A percentile compares a stretch with the other conserved stretches of the same genome.
phyloP scores from a whole-genome alignment of 495 filamentous ascomycete genomes.

The Penicillium bialowiezense region DNA sequence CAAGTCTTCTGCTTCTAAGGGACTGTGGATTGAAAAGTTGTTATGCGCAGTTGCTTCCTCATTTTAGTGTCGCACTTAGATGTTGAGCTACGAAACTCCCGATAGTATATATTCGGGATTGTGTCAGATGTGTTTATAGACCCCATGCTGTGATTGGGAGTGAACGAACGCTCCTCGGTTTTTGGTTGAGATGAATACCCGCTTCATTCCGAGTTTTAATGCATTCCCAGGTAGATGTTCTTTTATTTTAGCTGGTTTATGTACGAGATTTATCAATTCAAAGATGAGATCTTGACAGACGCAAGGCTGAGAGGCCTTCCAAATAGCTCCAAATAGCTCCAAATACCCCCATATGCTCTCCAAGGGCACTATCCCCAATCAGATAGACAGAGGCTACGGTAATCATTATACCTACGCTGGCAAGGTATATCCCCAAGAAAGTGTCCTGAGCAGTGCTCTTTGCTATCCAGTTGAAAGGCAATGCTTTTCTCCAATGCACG shows the following conservation, averaged over 20 bases:
- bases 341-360: too few relatives aligned
- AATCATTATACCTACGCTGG: too few relatives aligned
- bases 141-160: slow-evolving; percentile 3
- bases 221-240: background rate
- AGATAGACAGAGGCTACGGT: too few relatives aligned
- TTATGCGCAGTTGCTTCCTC: background rate
- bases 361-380: too few relatives aligned
- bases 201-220: background rate
- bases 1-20: slow-evolving; percentile 96
- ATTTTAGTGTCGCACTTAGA: background rate
- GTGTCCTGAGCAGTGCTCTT: too few relatives aligned
- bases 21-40: background rate
- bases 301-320: too few relatives aligned
- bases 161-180: background rate
- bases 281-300: too few relatives aligned
- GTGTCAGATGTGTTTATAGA: slow-evolving; percentile 14
- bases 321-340: too few relatives aligned
- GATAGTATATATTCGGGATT: slow-evolving; percentile 4
- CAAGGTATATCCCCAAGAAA: too few relatives aligned
- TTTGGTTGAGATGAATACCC: background rate
- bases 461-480: too few relatives aligned
- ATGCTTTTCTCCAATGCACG: too few relatives aligned
- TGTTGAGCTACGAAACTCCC: background rate
- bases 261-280: too few relatives aligned
- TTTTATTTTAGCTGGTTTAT: background rate